Evolutionary conservation across 2,329 filamentous ascomycete species (phyloP), one percentile per base, ranked within the genome.

Genomic region (Claviceps sp.): DNA sequence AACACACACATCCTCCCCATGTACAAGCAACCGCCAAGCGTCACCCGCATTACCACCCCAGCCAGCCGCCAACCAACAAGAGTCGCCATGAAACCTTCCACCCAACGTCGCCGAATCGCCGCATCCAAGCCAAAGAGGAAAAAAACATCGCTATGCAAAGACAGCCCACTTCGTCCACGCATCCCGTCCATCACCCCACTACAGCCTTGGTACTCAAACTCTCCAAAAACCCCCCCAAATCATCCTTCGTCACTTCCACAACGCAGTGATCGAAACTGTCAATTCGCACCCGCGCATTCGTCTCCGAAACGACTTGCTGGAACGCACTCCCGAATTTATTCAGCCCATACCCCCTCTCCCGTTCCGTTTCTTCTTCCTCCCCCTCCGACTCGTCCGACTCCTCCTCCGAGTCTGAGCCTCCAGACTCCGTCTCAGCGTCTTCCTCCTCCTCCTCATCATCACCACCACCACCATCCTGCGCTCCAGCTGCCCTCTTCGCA

Each of bases 201-300:
- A 97, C 89, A 52, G 83, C 83, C 76, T 94, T 95, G 78, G 89
- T 84, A 69, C 90, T 96, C 64, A 98, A 68, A 52, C 85, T 84
- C 71, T 98, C 93, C 58, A 98, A 73, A 66, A 98, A 98, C 0
- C 85, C 88, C 16, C 82, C 81, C 30, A 98, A 71, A 68, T 97
- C 93, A 64, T 97, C 93, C 72, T 95, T 96, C 69, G 84, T 84
- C n/a, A 98, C 91, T 66, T 98, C 93, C 47, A 97, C 90, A 7
- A 97, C 93, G 62, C 89, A 95, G 66, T 95, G 88, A 69, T 98
- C 93, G 62, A 98, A 98, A 66, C 87, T 94, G 68, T 98, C 93
- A 64, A 96, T 94, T 55, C 89, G 76, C 19, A 97, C 89, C 16
- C 90, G 73, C 0, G 91, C 88, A 54, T 84, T 93, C 16, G 91